phyloP scores from a whole-genome alignment of 768 basidiomycete genomes.

The Hebeloma cylindrosporum region DNA sequence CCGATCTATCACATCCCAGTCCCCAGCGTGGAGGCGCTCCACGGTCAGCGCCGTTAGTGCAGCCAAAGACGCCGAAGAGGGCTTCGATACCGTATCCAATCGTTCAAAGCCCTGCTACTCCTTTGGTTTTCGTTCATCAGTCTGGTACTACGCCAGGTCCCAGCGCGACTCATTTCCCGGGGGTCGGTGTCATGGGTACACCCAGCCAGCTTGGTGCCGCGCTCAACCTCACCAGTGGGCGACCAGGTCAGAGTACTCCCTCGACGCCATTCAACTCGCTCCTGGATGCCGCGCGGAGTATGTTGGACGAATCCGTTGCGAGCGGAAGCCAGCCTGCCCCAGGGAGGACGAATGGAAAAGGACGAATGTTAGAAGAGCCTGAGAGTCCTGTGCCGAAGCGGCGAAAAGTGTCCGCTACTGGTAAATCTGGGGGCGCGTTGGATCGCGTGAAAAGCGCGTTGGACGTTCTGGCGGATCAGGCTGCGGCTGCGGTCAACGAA shows the following conservation, averaged over 20 bases:
- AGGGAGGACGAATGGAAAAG: constrained; percentile 20
- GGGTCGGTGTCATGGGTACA: constrained; percentile 14
- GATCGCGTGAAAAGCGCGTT: constrained; percentile 52
- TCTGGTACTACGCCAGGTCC: constrained; percentile 3
- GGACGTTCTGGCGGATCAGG: constrained; percentile 75
- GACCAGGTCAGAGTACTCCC: constrained; percentile 16
- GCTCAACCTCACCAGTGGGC: not conserved
- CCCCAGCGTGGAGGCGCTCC: constrained; percentile 16
- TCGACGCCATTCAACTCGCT: constrained; percentile 56
- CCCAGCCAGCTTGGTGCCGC: constrained; percentile 10
- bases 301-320: constrained; percentile 38
- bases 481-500: constrained; percentile 29
- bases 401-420: constrained; percentile 25
- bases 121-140: constrained; percentile 28
- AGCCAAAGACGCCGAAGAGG: constrained; percentile 24
- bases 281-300: constrained; percentile 58
- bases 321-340: not conserved
- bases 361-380: constrained; percentile 26
- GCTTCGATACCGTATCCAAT: not conserved
- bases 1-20: constrained; percentile 12
- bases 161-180: constrained; percentile 12
- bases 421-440: constrained; percentile 10
- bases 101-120: constrained; percentile 8
- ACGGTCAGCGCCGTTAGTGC: constrained; percentile 11
- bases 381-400: constrained; percentile 37